A percentile compares a stretch with the other conserved stretches of the same genome.
phyloP scores from a whole-genome alignment of 768 basidiomycete species.

The Brasilioporus rufonigricans region DNA sequence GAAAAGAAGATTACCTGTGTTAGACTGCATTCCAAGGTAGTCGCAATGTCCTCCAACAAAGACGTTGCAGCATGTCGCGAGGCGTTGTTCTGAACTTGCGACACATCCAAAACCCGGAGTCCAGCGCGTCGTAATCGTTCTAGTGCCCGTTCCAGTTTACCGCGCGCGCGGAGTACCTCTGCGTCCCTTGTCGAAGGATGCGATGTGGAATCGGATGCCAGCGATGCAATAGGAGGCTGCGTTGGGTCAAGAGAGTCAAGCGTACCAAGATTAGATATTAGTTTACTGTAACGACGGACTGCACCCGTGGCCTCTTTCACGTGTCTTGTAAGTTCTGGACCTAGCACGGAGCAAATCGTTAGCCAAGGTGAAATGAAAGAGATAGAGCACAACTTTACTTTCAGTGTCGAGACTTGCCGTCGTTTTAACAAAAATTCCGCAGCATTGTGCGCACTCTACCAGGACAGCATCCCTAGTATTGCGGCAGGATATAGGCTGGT shows the following conservation, averaged over 20 bases:
- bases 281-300: constrained; percentile 20
- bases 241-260: neutral
- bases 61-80: constrained; percentile 13
- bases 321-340: constrained; percentile 19
- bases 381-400: constrained; percentile 2
- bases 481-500: neutral
- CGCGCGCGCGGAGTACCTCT: constrained; percentile 35
- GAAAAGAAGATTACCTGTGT: constrained; percentile 27
- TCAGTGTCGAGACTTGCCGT: constrained; percentile 34
- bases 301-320: constrained; percentile 15
- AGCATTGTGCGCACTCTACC: constrained; percentile 41
- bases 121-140: constrained; percentile 56
- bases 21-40: constrained; percentile 31
- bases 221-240: neutral
- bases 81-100: constrained; percentile 8
- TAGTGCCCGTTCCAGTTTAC: constrained; percentile 59
- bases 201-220: neutral
- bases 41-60: constrained; percentile 38
- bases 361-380: neutral
- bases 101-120: constrained; percentile 45
- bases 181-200: neutral
- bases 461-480: constrained; percentile 17
- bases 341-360: neutral
- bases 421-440: constrained; percentile 43
- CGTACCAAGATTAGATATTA: constrained; percentile 11